Conservation (phyloP, 2,329 filamentous ascomycete genomes). For the Coniochaeta sp. region DNA sequence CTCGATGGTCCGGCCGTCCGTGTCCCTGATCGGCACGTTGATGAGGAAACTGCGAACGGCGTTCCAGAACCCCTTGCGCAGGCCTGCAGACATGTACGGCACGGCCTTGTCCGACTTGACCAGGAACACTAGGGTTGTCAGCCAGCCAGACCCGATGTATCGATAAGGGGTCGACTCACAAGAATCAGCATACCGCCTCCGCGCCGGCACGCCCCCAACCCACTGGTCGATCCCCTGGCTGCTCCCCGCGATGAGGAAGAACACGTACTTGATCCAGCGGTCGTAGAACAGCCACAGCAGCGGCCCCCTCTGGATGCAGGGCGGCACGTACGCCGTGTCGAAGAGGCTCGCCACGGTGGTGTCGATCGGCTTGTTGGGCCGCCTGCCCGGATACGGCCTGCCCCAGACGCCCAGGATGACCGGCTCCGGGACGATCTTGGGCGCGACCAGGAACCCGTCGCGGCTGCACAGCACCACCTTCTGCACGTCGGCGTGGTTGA, state of each 20-base stretch:
- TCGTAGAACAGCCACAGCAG: constrained; percentile 32
- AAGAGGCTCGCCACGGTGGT: constrained; percentile 30
- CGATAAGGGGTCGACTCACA: constrained; percentile 13
- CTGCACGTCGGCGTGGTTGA: constrained; percentile 20
- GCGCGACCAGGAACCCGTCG: constrained; percentile 24
- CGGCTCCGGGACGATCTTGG: constrained; percentile 17
- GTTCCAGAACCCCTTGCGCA: constrained; percentile 19
- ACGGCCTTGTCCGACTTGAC: constrained; percentile 27
- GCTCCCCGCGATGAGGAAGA: constrained; percentile 18
- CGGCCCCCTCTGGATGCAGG: constrained; percentile 24
- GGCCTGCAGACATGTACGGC: constrained; percentile 25
- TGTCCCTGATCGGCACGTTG: constrained; percentile 19
- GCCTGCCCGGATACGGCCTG: constrained; percentile 9
- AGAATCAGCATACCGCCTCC: constrained; percentile 16
- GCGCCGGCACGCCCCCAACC: constrained; percentile 11
- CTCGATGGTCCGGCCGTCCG: constrained; percentile 21
- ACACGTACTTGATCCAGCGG: constrained; percentile 14
- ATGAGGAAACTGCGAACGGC: constrained; percentile 24
- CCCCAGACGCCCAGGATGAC: constrained; percentile 6
- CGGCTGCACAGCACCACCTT: constrained; percentile 26
- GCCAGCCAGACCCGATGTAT: too few species aligned
- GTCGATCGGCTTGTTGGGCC: constrained; percentile 23
- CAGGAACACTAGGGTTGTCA: constrained; percentile 18
- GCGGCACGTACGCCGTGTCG: constrained; percentile 33
- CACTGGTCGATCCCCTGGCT: constrained; percentile 16